Evolutionary conservation across 2,329 filamentous ascomycete genomes (phyloP).

Genomic region (Diaporthe helianthi): DNA sequence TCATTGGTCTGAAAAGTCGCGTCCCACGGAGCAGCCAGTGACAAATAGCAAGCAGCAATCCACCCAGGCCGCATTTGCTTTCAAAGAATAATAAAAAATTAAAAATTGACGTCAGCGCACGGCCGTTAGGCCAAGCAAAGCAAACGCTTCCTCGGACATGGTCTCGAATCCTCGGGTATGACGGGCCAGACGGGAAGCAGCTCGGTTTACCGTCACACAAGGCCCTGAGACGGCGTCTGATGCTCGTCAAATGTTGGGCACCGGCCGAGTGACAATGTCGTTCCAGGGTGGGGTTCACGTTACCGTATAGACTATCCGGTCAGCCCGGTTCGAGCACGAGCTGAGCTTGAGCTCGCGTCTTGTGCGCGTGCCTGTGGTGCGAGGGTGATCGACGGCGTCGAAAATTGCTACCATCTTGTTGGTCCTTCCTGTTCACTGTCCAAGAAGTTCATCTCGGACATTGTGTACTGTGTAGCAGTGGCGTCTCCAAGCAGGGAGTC

Average conservation of each 20-base stretch:
- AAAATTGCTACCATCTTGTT: not conserved
- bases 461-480: conserved; percentile 27
- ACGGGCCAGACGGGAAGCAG: conserved; percentile 5
- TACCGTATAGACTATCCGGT: too few species aligned
- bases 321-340: conserved; percentile 9
- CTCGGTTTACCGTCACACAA: conserved; percentile 17
- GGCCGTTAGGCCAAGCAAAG: conserved; percentile 12
- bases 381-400: not conserved
- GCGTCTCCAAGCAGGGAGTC: conserved; percentile 8
- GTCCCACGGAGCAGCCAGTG: not conserved
- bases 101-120: conserved; percentile 14
- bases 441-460: conserved; percentile 16
- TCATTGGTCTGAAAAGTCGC: not conserved
- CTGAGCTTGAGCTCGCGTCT: conserved; percentile 27
- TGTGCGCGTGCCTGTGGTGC: conserved; percentile 7
- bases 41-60: conserved; percentile 11
- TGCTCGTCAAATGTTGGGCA: conserved; percentile 19
- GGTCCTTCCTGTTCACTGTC: not conserved
- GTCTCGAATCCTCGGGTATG: conserved; percentile 1
- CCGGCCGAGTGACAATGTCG: conserved; percentile 3
- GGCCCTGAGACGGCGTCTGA: conserved; percentile 24
- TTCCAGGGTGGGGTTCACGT: not conserved
- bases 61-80: not conserved
- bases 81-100: too few species aligned
- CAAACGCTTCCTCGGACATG: conserved; percentile 16